Base-by-base conservation (phyloP, 2,329 filamentous ascomycete genomes). In the Chaetomium strumarium region DNA sequence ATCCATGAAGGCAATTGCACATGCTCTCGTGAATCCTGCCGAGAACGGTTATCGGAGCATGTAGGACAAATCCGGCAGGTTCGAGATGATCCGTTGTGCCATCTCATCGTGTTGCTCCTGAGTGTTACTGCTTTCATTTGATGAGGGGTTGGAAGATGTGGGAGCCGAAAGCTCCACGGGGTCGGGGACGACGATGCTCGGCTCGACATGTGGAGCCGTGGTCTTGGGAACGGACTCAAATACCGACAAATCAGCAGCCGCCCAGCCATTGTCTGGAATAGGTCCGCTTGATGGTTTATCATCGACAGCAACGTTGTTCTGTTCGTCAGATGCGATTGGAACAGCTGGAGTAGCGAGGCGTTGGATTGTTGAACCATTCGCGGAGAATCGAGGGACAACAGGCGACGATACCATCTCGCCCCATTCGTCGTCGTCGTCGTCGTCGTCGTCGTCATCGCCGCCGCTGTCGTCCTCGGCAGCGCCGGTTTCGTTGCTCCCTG, bases 361-460 rank as follows among this genome's bases (percentile, higher is more conserved):
- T 19, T 37, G 12, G 13, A 40, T 2, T 8, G 24, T 36, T 12
- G 36, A 16, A 19, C 17, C 17, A 33, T 19, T 20, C 43, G 34
- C 11, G 20, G 24, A 16, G 2, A 51, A 47, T 12, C 58, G 49
- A 4, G 51, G 34, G 0, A 45, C 46, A 5, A 54, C 48, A 2
- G 63, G 72, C 3, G 73, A 75, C 8, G 68, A 70, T 1, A 83
- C 70, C 79, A 83, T 83, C 55, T 83, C 79, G 2, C 79, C 79
- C 79, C 79, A 83, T 36, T 82, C 79, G 41, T 80, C 78, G 2
- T 80, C 77, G 5, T 79, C 75, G 0, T 74, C 59, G n/a, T n/a
- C n/a, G n/a, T n/a, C n/a, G n/a, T n/a, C n/a, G n/a, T n/a, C n/a
- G n/a, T n/a, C n/a, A n/a, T 82, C 79, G 41, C 80, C 78, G 2